phyloP scores from a whole-genome alignment of 768 basidiomycete species.

The Suillus clintonianus region DNA sequence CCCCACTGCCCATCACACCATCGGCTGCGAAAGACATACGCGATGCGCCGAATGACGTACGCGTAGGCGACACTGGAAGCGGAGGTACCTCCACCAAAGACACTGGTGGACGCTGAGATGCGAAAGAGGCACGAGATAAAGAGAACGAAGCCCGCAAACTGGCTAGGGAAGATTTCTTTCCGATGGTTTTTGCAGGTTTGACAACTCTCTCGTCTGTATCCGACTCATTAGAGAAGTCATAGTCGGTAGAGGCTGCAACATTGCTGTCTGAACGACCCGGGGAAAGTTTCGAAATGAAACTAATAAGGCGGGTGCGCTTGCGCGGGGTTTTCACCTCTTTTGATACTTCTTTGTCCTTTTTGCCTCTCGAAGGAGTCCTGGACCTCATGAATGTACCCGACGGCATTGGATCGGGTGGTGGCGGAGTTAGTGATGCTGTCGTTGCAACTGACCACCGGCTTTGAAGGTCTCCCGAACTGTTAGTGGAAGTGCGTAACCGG shows the following conservation, averaged over 20 bases:
- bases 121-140: conserved; percentile 29
- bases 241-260: conserved; percentile 12
- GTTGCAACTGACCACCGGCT: conserved; percentile 33
- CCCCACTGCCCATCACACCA: not conserved
- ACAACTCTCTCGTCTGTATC: conserved; percentile 19
- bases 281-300: conserved; percentile 32
- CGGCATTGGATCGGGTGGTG: conserved; percentile 13
- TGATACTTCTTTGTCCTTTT: conserved; percentile 9
- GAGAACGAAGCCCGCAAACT: conserved; percentile 33
- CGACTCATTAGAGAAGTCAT: conserved; percentile 23
- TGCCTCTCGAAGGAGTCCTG: conserved; percentile 16
- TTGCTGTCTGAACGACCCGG: conserved; percentile 28
- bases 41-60: conserved; percentile 10
- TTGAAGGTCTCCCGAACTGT: conserved; percentile 2
- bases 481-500: conserved; percentile 3
- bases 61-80: conserved; percentile 26
- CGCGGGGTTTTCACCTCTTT: conserved; percentile 27
- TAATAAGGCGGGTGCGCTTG: conserved; percentile 34
- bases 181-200: conserved; percentile 20
- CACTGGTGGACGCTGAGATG: conserved; percentile 24
- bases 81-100: conserved; percentile 25
- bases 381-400: conserved; percentile 3
- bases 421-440: conserved; percentile 27
- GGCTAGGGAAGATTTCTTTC: conserved; percentile 32
- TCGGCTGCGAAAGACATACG: conserved; percentile 7